A percentile compares a stretch with the other conserved stretches of the same genome.
Evolutionary conservation across 129 eudicot species (phyloP).

Genomic region (Cynara cardunculus): DNA sequence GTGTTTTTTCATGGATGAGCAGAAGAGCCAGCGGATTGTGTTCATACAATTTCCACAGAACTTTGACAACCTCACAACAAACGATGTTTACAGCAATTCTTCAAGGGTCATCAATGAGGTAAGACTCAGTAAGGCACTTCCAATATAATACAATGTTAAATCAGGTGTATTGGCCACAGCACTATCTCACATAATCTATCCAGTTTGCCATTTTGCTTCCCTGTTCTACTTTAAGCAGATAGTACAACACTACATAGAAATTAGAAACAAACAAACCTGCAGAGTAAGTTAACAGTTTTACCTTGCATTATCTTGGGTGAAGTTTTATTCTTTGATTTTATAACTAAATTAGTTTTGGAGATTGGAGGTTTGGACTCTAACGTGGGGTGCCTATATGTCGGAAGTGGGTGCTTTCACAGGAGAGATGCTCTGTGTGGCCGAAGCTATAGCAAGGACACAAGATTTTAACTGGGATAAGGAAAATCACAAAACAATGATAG

Average conservation of each 20-base stretch:
- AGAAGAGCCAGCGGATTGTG: conserved; percentile 30
- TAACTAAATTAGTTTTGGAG: conserved; percentile 24
- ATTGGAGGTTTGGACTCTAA: conserved; percentile 30
- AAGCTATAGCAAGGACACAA: conserved; percentile 14
- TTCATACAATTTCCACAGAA: conserved; percentile 39
- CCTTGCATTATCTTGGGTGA: too few relatives aligned
- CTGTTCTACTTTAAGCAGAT: background rate
- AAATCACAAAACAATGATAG: background rate
- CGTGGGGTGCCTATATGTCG: conserved; percentile 43
- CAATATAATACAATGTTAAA: background rate
- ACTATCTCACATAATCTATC: too few relatives aligned
- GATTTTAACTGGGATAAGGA: conserved; percentile 12
- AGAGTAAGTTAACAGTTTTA: background rate
- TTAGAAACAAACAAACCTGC: background rate
- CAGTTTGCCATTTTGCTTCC: background rate
- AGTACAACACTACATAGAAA: background rate
- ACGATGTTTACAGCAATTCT: conserved; percentile 29
- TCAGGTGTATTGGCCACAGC: background rate
- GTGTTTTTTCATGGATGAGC: conserved; percentile 44
- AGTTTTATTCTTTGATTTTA: background rate
- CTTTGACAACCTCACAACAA: conserved; percentile 29
- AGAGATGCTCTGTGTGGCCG: conserved; percentile 44
- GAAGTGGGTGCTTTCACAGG: conserved; percentile 53
- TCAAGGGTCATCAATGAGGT: conserved; percentile 23
- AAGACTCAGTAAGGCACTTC: conserved; percentile 1